Evolutionary conservation across 768 basidiomycete species (phyloP).

Genomic region (Stropharia rugosoannulata): DNA sequence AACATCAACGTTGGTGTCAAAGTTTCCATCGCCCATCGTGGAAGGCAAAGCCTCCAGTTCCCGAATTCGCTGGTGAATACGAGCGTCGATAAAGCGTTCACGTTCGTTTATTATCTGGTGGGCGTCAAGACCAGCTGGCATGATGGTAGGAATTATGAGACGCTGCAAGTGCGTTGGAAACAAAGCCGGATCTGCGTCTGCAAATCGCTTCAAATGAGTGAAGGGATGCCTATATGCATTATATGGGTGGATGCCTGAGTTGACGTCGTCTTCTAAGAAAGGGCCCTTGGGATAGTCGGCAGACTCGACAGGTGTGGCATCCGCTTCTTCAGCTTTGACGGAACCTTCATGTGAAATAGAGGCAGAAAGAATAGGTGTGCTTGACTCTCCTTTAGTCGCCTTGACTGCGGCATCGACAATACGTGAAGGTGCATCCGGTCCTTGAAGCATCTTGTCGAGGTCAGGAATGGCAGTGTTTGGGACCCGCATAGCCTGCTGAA

Average conservation of each 20-base stretch:
- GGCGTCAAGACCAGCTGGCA: conserved; percentile 91
- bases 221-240: conserved; percentile 89
- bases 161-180: conserved; percentile 77
- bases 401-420: conserved; percentile 78
- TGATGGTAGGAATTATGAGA: conserved; percentile 83
- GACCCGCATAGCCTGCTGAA: conserved; percentile 70
- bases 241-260: conserved; percentile 87
- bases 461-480: conserved; percentile 60
- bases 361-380: conserved; percentile 23
- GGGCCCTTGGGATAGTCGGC: conserved; percentile 70
- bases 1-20: conserved; percentile 46
- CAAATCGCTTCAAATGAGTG: conserved; percentile 67
- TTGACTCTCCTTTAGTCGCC: conserved; percentile 55
- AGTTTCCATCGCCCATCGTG: conserved; percentile 75
- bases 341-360: conserved; percentile 35
- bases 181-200: conserved; percentile 57
- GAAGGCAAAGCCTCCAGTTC: conserved; percentile 83
- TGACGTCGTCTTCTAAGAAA: conserved; percentile 75
- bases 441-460: conserved; percentile 64
- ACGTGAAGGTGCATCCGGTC: conserved; percentile 56
- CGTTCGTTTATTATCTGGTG: conserved; percentile 90
- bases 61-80: conserved; percentile 83
- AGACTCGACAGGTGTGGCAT: conserved; percentile 42
- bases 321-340: conserved; percentile 58
- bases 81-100: conserved; percentile 86